Evolutionary conservation across 306 rosid genomes (phyloP), one percentile per base, ranked within the genome.

Genomic region (Aeschynomene evenia): DNA sequence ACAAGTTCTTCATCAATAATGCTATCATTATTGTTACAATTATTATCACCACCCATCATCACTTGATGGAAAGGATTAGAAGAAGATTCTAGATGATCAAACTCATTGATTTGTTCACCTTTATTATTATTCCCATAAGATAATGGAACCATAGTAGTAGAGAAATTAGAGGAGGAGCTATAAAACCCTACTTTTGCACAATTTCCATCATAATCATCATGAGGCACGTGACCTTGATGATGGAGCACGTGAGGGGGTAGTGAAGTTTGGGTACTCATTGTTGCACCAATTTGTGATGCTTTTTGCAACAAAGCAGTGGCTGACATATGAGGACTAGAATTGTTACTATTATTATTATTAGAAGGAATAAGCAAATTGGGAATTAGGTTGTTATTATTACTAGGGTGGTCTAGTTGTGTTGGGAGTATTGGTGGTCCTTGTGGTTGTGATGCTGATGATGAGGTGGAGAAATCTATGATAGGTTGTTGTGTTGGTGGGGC

Each of bases 291-390:
- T 59, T 78, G 88, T 5, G 94, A 79, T 13, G 96, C 91, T 29
- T 76, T 87, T 62, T 85, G 89, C 56, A 85, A 69, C 73, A 90
- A 77, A 20, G 84, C 86, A 48, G 96, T 84, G 77, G 92, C 92
- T 3, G 91, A 86, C 79, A 82, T 78, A 70, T 81, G 83, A 51
- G 66, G 79, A 43, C n/a, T n/a, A n/a, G n/a, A n/a, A n/a, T n/a
- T n/a, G n/a, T n/a, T n/a, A n/a, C n/a, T n/a, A n/a, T n/a, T n/a
- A n/a, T n/a, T 50, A 48, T 24, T 37, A 33, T 33, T 33, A 37
- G 63, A 28, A 56, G 40, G 55, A 28, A 3, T 28, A 21, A 76
- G 34, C 1, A 59, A 57, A 0, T 76, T 12, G 9, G 62, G 49
- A 20, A 45, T 42, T 60, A 77, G 81, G 79, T 33, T 33, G 79